Evolutionary conservation across 371 early-diverging fungal species (phyloP).

Genomic region (Dichotomocladium elegans): DNA sequence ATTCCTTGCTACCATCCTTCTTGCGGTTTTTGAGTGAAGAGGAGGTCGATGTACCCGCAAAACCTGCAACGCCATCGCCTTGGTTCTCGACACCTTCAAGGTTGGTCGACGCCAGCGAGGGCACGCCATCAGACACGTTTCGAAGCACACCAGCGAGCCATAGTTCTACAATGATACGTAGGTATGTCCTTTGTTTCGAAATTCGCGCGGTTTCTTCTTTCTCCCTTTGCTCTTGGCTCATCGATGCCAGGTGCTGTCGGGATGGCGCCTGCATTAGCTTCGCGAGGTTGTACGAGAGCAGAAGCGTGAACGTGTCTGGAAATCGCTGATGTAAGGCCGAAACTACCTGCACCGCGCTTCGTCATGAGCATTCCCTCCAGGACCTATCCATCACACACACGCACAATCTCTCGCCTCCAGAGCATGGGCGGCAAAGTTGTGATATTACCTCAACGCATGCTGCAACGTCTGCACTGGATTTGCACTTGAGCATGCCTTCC

Average conservation of each 20-base stretch:
- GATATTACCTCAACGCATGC: constrained; percentile 84
- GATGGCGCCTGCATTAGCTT: constrained; percentile 51
- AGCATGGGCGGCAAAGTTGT: no score
- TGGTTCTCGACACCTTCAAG: constrained; percentile 45
- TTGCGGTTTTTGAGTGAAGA: constrained; percentile 12
- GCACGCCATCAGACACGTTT: constrained; percentile 63
- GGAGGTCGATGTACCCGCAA: constrained; percentile 26
- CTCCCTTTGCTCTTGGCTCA: constrained; percentile 78
- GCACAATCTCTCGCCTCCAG: no score
- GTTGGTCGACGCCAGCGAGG: constrained; percentile 45
- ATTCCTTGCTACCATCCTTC: constrained; percentile 17
- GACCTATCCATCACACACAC: neutral
- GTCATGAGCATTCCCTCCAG: neutral
- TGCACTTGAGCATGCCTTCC: constrained; percentile 74
- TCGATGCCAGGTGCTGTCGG: constrained; percentile 49
- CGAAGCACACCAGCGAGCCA: constrained; percentile 81
- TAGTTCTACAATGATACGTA: constrained; percentile 79
- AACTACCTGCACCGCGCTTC: constrained; percentile 53
- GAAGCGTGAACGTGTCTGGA: constrained; percentile 71
- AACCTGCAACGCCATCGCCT: constrained; percentile 55
- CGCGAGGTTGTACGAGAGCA: constrained; percentile 59
- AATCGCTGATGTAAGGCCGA: constrained; percentile 92
- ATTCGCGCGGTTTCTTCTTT: constrained; percentile 80
- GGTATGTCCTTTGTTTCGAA: constrained; percentile 60
- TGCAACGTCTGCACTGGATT: constrained; percentile 66